Base-by-base conservation (phyloP, 139 green algal species). In the Micractinium conductrix region DNA sequence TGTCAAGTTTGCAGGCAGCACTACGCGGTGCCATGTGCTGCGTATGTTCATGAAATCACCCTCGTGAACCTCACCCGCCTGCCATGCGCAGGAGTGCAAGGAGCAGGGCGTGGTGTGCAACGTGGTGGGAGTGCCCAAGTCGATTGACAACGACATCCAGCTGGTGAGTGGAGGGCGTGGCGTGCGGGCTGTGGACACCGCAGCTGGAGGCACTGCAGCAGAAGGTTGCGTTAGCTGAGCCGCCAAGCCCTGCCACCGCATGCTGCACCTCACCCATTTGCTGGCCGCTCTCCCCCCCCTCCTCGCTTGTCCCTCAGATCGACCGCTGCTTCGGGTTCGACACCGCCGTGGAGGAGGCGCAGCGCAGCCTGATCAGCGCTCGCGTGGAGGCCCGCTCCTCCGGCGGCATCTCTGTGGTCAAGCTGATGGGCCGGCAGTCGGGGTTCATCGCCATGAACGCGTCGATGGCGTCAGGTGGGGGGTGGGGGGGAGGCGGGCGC, bases 131-230 rank as follows among this genome's bases (percentile, higher is more conserved):
- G 92, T 99, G 65, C 97, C 97, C 42, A 99, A 99, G 91, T 98
- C 95, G 40, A 99, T 99, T 38, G 97, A 99, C 87, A 99, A 99
- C 72, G 97, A 99, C 92, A 99, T 99, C 85, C 90, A 98, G 70
- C 79, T 92, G 83, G 88, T 90, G 60, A 75, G 79, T 30, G 3
- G 12, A 24, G 48, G 48, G 48, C 10, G 48, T n/a, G n/a, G n/a
- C n/a, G n/a, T n/a, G n/a, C n/a, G n/a, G n/a, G n/a, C n/a, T n/a
- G n/a, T n/a, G n/a, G n/a, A n/a, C n/a, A n/a, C n/a, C n/a, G n/a
- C n/a, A n/a, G n/a, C n/a, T n/a, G n/a, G n/a, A n/a, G n/a, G n/a
- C n/a, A n/a, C n/a, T n/a, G n/a, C n/a, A n/a, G n/a, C n/a, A n/a
- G n/a, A n/a, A n/a, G n/a, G n/a, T n/a, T n/a, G n/a, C n/a, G n/a